These are phyloP conservation scores for Pinus tabuliformis DNA, from an alignment of 75 land plant genomes.

Conservation along the genomic window DNA sequence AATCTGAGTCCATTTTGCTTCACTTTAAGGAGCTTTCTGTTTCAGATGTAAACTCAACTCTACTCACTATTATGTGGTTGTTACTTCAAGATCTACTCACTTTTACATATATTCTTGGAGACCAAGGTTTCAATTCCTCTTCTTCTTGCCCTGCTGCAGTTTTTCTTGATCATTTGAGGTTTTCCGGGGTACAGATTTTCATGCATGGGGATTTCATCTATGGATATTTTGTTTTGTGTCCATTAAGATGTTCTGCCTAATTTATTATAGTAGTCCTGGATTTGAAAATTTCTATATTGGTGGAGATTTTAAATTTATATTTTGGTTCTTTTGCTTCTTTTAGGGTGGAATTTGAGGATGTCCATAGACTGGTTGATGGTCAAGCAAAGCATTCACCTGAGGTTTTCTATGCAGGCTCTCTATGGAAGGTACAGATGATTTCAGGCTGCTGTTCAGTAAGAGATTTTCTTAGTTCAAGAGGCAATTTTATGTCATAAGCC, in stretches of 20 bases:
- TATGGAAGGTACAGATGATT: slow-evolving; percentile 78
- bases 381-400: slow-evolving; percentile 96
- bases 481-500: neutral
- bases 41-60: neutral
- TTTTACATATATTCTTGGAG: no score
- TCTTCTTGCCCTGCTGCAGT: no score
- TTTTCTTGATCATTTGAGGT: neutral
- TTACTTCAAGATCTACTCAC: no score
- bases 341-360: slow-evolving; percentile 95
- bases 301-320: neutral
- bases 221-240: neutral
- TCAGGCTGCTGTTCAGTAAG: neutral
- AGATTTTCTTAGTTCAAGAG: neutral
- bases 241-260: neutral
- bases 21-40: neutral
- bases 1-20: neutral
- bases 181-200: neutral
- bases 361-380: slow-evolving; percentile 87
- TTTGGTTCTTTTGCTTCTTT: neutral
- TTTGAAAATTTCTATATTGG: neutral
- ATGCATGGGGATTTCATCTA: neutral
- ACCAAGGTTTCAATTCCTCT: no score
- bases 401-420: slow-evolving; percentile 92
- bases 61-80: no score
- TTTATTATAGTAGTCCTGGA: neutral